Percentiles rank a stretch among this genome's conserved stretches.
Evolutionary conservation across 2,329 filamentous ascomycete species (phyloP).

Genomic region (Phyllosticta capitalensis): DNA sequence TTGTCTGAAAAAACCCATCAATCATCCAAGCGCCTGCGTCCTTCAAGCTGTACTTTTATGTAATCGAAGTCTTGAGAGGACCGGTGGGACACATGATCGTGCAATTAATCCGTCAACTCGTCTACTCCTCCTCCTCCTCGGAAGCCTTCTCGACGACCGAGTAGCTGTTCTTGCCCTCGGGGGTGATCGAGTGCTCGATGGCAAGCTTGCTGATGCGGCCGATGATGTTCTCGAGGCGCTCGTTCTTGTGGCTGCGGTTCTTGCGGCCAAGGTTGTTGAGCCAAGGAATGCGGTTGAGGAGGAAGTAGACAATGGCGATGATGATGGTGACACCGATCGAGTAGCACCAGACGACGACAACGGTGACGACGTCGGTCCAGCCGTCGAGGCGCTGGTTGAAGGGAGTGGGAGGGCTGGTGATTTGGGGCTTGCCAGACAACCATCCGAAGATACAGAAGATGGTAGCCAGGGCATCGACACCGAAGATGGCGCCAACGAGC

Average conservation of each 20-base stretch:
- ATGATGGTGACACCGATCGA: conserved; percentile 58
- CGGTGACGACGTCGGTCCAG: conserved; percentile 53
- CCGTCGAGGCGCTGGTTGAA: conserved; percentile 37
- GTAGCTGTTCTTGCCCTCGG: conserved; percentile 36
- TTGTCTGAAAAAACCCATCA: conserved; percentile 5
- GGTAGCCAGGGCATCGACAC: conserved; percentile 62
- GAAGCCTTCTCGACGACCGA: conserved; percentile 34
- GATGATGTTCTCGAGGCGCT: conserved; percentile 57
- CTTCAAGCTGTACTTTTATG: background rate
- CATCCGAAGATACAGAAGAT: conserved; percentile 69
- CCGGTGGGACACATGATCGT: background rate
- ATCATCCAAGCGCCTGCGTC: conserved; percentile 11
- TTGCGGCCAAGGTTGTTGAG: conserved; percentile 55
- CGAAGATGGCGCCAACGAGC: conserved; percentile 59
- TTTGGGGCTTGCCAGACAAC: conserved; percentile 47
- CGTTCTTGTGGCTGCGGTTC: conserved; percentile 52
- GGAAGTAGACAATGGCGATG: conserved; percentile 55
- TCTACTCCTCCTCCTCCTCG: conserved; percentile 40
- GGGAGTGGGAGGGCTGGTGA: conserved; percentile 33
- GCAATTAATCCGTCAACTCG: background rate
- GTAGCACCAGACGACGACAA: conserved; percentile 56
- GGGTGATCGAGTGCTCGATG: conserved; percentile 48
- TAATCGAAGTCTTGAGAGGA: background rate
- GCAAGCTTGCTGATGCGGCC: conserved; percentile 55
- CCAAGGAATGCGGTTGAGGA: conserved; percentile 49